Evolutionary conservation across 2,329 filamentous ascomycete genomes (phyloP).

Genomic region (Metarhizium sp.): DNA sequence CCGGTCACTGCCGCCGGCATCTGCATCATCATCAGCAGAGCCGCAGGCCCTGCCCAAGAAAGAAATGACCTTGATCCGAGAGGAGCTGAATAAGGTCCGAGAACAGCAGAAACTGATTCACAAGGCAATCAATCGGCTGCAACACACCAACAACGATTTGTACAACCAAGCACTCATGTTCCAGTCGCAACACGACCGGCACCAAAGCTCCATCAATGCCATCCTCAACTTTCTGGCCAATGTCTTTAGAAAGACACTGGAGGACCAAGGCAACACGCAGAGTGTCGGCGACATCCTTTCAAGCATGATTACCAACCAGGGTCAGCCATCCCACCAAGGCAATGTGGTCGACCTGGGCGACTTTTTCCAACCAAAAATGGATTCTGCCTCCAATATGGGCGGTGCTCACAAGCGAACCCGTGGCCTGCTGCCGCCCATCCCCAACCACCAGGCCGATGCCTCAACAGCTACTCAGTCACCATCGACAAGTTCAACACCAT

Average conservation of each 20-base stretch:
- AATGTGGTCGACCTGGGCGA: slow-evolving; percentile 55
- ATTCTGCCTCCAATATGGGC: slow-evolving; percentile 24
- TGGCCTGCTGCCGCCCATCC: slow-evolving; percentile 46
- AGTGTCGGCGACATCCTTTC: slow-evolving; percentile 81
- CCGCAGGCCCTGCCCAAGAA: slow-evolving; percentile 47
- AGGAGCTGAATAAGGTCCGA: slow-evolving; percentile 73
- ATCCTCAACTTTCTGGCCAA: slow-evolving; percentile 95
- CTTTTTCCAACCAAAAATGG: slow-evolving; percentile 39
- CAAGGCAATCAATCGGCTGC: slow-evolving; percentile 67
- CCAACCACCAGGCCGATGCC: slow-evolving; percentile 24
- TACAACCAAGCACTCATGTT: slow-evolving; percentile 84
- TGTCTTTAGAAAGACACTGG: slow-evolving; percentile 87
- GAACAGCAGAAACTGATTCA: slow-evolving; percentile 83
- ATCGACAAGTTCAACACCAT: slow-evolving; percentile 19
- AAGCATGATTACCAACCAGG: slow-evolving; percentile 56
- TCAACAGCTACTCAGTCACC: slow-evolving; percentile 16
- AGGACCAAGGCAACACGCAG: slow-evolving; percentile 59
- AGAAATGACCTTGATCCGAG: slow-evolving; percentile 67
- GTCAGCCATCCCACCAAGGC: slow-evolving; percentile 37
- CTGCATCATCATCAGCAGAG: slow-evolving; percentile 33
- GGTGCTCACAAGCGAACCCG: slow-evolving; percentile 41
- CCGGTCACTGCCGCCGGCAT: slow-evolving; percentile 24
- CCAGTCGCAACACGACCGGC: slow-evolving; percentile 86
- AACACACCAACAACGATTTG: slow-evolving; percentile 78
- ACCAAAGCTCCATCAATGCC: slow-evolving; percentile 98